Percentiles rank a stretch among this genome's conserved stretches.
phyloP scores from a whole-genome alignment of 2,329 filamentous ascomycete species.

The Fusarium goolgardi region DNA sequence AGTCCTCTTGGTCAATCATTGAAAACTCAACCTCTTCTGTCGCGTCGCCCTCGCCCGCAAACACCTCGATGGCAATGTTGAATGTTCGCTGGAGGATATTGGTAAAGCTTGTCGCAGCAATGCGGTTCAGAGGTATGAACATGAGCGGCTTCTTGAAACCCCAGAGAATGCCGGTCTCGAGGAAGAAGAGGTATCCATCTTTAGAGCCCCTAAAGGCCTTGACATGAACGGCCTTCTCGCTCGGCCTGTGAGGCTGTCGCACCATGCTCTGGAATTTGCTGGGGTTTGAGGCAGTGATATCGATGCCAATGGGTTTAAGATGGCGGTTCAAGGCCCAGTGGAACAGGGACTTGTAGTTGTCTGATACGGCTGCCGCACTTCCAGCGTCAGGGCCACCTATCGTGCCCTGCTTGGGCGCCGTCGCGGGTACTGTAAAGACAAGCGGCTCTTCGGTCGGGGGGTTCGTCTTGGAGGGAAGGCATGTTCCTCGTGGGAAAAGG shows the following conservation, averaged over 20 bases:
- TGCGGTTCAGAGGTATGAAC: conserved; percentile 70
- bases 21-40: conserved; percentile 74
- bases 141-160: conserved; percentile 76
- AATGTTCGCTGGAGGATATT: conserved; percentile 76
- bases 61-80: conserved; percentile 73
- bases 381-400: conserved; percentile 63
- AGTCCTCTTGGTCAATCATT: conserved; percentile 78
- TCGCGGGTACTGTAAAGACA: conserved; percentile 71
- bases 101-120: conserved; percentile 73
- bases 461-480: conserved; percentile 62
- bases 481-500: conserved; percentile 67
- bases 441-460: conserved; percentile 65
- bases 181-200: conserved; percentile 75
- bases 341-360: conserved; percentile 69
- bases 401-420: conserved; percentile 69
- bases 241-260: conserved; percentile 68
- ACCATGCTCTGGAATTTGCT: conserved; percentile 68
- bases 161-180: conserved; percentile 75
- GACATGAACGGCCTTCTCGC: conserved; percentile 73
- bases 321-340: conserved; percentile 69
- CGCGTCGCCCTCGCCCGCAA: conserved; percentile 58
- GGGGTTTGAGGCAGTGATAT: conserved; percentile 65
- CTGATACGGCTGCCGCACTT: conserved; percentile 65
- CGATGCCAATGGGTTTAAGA: conserved; percentile 61
- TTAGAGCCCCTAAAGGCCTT: conserved; percentile 75